Evolutionary conservation across 139 green algal species (phyloP).

Genomic region (Micromonas pusilla): DNA sequence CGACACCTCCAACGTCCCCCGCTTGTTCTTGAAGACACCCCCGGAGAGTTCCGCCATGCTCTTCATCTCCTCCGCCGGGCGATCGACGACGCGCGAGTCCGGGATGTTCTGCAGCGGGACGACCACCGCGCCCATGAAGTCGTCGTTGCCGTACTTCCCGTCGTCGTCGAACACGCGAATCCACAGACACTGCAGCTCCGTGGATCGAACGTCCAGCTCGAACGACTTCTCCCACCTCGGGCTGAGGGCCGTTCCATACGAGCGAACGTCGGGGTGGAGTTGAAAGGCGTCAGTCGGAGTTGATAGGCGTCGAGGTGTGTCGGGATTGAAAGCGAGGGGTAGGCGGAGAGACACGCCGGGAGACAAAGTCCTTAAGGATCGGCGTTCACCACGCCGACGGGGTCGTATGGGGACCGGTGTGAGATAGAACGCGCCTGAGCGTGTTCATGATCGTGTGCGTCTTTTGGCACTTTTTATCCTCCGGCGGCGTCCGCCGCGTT

Average conservation of each 20-base stretch:
- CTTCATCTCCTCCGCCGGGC: background rate
- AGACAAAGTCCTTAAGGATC: no score
- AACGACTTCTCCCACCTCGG: background rate
- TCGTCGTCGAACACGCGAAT: background rate
- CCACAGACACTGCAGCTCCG: slow-evolving; percentile 1
- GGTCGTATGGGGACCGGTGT: no score
- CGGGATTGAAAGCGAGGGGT: no score
- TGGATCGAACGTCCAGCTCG: slow-evolving; percentile 1
- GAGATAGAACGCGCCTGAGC: background rate
- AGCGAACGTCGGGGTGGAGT: no score
- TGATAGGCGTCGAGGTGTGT: no score
- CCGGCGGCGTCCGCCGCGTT: background rate
- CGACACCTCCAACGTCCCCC: no score
- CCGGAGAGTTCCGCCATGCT: background rate
- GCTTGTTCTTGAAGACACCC: no score
- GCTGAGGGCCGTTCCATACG: background rate
- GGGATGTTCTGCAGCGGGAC: background rate
- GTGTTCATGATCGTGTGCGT: background rate
- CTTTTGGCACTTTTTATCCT: no score
- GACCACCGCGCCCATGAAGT: background rate
- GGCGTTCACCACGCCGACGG: no score
- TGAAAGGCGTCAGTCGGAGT: background rate
- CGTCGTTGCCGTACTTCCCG: background rate
- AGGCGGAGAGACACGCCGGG: no score
- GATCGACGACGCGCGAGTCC: no score